Base-by-base conservation (phyloP, 768 basidiomycete species). In the Fibroporia radiculosa region DNA sequence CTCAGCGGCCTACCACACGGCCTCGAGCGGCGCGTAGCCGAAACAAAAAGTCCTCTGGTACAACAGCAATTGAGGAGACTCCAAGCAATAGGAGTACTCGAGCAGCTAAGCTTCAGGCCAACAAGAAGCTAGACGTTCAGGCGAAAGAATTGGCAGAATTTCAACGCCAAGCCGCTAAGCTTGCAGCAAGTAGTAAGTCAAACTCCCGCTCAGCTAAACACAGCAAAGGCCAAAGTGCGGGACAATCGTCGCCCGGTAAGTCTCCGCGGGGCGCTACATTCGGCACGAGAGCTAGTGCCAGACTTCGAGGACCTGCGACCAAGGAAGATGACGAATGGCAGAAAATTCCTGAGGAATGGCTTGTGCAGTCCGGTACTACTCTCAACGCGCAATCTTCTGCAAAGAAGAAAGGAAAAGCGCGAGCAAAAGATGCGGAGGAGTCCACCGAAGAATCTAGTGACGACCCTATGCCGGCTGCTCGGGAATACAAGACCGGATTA, bases 261-360 rank as follows among this genome's bases (percentile, higher is more conserved):
- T 34, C 51, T 3, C 39, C 47, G 22, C 45, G 18, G 43, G 50
- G 48, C 23, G 34, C 48, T 1, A 36, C 47, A 1, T 22, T 71
- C 22, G 84, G 86, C 2, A 82, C 81, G 3, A 69, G 85, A 22
- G 57, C 77, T 3, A 90, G 86, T 55, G 73, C 79, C 1, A 71
- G 87, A 32, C 59, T 89, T 48, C 68, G 83, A 34, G 80, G 79
- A 13, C 46, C 65, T 3, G 59, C 64, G 31, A 69, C 56, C 20
- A 68, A 75, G 33, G 71, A 58, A 11, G 80, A 79, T 8, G 67
- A 69, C 3, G 82, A 77, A 53, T 91, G 87, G 89, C 84, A 91
- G 62, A 69, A 75, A 45, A 73, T 91, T 20, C 89, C 88, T 0
- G 73, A 80, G 7, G 86, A 86, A 55, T 90, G 86, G 87, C 56